phyloP scores from a whole-genome alignment of 352 stramenopile genomes.

The Globisporangium irregulare region DNA sequence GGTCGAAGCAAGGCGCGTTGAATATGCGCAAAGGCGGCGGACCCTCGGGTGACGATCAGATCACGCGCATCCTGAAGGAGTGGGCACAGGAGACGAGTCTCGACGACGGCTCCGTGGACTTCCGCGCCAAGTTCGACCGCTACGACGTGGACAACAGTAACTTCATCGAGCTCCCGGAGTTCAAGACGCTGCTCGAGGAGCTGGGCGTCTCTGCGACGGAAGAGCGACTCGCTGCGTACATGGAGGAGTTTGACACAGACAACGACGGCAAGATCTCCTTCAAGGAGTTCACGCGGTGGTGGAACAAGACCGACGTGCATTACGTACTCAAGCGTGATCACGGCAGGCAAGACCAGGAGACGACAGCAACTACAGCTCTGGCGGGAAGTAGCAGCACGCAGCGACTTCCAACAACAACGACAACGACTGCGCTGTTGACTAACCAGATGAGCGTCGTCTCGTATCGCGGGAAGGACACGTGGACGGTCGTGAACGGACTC shows the following conservation, averaged over 20 bases:
- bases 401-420: conserved; percentile 2
- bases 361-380: neutral
- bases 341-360: conserved; percentile 15
- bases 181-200: conserved; percentile 81
- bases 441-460: conserved; percentile 63
- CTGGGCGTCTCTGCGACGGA: conserved; percentile 77
- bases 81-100: conserved; percentile 80
- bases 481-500: conserved; percentile 51
- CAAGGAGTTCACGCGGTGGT: conserved; percentile 87
- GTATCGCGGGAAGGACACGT: conserved; percentile 64
- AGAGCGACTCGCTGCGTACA: conserved; percentile 81
- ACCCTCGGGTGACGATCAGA: conserved; percentile 46
- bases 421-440: conserved; percentile 9
- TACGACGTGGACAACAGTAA: conserved; percentile 72
- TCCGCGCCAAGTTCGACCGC: conserved; percentile 66
- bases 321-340: conserved; percentile 81
- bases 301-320: conserved; percentile 72
- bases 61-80: conserved; percentile 79
- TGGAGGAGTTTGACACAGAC: conserved; percentile 80
- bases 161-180: conserved; percentile 83
- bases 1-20: conserved; percentile 21
- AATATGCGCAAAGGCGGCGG: conserved; percentile 21
- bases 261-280: conserved; percentile 85
- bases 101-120: conserved; percentile 69
- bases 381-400: conserved; percentile 1